Evolutionary conservation across 2,329 filamentous ascomycete genomes (phyloP), one percentile per base, ranked within the genome.

Genomic region (Sporothrix globosa): DNA sequence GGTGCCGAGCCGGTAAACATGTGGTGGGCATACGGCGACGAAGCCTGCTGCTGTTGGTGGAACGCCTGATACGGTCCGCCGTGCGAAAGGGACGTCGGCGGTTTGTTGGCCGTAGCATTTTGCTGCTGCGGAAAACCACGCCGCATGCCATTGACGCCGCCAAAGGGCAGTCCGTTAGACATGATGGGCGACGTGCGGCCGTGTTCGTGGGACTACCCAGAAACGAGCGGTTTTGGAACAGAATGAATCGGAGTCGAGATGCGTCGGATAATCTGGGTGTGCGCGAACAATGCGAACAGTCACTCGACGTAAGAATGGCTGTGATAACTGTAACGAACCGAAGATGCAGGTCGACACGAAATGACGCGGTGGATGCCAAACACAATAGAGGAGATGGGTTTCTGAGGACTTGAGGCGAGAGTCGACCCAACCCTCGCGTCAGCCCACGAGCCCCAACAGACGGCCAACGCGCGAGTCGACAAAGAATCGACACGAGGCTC

Each of bases 1-100:
- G 84, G 78, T 27, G 81, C 80, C 27, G 84, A 78, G 63, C 80
- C 81, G 75, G 81, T 78, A 78, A 86, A 88, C 72, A 88, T 79
- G 73, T 86, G 84, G 74, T 86, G 85, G 24, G 54, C 61, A 48
- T 86, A 87, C 24, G 81, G 75, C 71, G 79, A 80, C 72, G 85
- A 80, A 69, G 83, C 78, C 77, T 71, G 71, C 27, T 88, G 88
- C 71, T 82, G 80, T 73, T 85, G 83, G 68, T 74, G 73, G 69
- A 74, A 74, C 21, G 82, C 76, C 77, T 86, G 85, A 76, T 88
- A 88, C 2, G 85, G 83, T 71, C 85, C 83, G 72, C 84, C 83
- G 75, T 85, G 85, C 73, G 85, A 77, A 41, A 82, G 82, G 27
- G 84, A 83, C 52, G 86, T 83, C 39, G 86, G 85, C 77, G 88